Base-by-base conservation (phyloP, 2,329 filamentous ascomycete species). In the Amylocarpus encephaloides region DNA sequence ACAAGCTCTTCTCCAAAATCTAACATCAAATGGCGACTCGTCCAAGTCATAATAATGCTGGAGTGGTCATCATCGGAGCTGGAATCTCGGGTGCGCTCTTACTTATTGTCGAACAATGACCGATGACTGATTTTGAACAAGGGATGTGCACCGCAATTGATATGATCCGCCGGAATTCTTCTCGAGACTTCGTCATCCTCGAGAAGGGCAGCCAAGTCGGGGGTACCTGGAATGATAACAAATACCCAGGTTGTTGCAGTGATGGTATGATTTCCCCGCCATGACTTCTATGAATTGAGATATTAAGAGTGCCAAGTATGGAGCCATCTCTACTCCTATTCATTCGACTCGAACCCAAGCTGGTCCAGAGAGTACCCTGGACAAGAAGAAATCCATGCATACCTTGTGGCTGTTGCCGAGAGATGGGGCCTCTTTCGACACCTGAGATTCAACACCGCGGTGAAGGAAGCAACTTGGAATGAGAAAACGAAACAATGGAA, bases 361-460 rank as follows among this genome's bases (percentile, higher is more conserved):
- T 81, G 79, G 79, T 74, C 74, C 0, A 65, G 77, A 30, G 70
- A 77, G 47, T 82, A 80, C 57, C 75, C 79, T 0, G 75, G 76
- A 0, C 79, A 83, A 57, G 76, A 80, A 59, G 79, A 83, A 60
- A 79, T 83, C 16, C n/a, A n/a, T n/a, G n/a, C n/a, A n/a, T n/a
- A n/a, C n/a, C n/a, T n/a, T n/a, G n/a, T n/a, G n/a, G n/a, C n/a
- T n/a, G n/a, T n/a, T n/a, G n/a, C n/a, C n/a, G 67, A 75, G 54
- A 76, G 80, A 53, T 76, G 75, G 57, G 65, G 72, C 3, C 69
- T 83, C 0, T 78, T 76, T 61, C 71, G 71, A 46, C 74, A 82
- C 59, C 75, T 81, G 34, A 72, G 77, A 1, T 82, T 83, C 67
- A 79, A 77, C 57, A 76, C 74, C 0, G 64, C 68, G 0, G 77